These are phyloP conservation scores for Neodidymelliopsis sp. DNA, from an alignment of 2,329 filamentous ascomycete genomes.

Conservation along the genomic window DNA sequence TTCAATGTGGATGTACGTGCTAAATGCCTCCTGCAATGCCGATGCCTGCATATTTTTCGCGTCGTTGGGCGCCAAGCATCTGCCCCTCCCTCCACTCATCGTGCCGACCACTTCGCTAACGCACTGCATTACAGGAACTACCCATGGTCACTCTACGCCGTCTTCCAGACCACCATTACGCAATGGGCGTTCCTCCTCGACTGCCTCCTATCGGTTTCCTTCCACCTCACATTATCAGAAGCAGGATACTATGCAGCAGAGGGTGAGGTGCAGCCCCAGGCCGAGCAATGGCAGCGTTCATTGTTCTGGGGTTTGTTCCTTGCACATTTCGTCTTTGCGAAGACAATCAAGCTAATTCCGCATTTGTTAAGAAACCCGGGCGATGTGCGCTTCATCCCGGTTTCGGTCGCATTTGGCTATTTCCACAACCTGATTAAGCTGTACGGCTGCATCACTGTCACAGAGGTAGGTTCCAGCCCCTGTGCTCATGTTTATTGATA, in stretches of 20 bases:
- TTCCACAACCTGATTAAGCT: constrained; percentile 93
- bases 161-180: constrained; percentile 91
- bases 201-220: constrained; percentile 52
- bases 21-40: constrained; percentile 25
- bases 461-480: constrained; percentile 45
- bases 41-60: constrained; percentile 33
- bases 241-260: constrained; percentile 39
- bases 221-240: constrained; percentile 42
- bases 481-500: constrained; percentile 31
- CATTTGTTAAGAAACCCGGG: constrained; percentile 85
- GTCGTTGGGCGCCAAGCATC: constrained; percentile 38
- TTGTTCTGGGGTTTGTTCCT: constrained; percentile 45
- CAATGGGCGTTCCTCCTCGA: constrained; percentile 85
- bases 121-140: constrained; percentile 70
- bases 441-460: constrained; percentile 78
- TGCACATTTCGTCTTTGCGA: constrained; percentile 73
- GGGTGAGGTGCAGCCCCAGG: constrained; percentile 22
- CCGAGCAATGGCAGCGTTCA: constrained; percentile 32
- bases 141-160: constrained; percentile 90
- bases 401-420: constrained; percentile 92
- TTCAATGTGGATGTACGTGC: constrained; percentile 82
- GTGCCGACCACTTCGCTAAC: constrained; percentile 37
- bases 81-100: constrained; percentile 34
- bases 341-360: constrained; percentile 88
- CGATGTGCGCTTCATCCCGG: constrained; percentile 79